phyloP scores from a whole-genome alignment of 2,329 filamentous ascomycete genomes.

The Alternaria metachromatica region DNA sequence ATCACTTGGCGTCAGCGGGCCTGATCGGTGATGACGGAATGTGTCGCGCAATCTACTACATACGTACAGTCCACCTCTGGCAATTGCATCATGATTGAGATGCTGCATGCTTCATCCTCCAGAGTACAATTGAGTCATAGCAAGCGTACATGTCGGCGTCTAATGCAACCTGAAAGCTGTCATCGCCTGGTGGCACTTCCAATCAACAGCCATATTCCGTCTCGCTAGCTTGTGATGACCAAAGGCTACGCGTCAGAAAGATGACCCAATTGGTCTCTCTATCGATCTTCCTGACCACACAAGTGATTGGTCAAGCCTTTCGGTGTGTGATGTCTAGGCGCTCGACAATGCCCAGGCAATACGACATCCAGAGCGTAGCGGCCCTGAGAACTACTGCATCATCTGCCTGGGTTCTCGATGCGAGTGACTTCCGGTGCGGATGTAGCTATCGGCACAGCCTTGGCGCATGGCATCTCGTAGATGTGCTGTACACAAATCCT shows the following conservation, averaged over 20 bases:
- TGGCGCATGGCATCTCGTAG: background rate
- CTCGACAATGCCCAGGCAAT: background rate
- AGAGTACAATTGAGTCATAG: background rate
- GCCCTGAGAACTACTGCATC: background rate
- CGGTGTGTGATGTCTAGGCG: background rate
- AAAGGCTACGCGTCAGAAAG: background rate
- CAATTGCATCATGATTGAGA: background rate
- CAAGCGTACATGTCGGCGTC: background rate
- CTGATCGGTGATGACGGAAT: background rate
- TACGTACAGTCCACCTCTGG: background rate
- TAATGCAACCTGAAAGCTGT: background rate
- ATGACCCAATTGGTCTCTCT: accelerated
- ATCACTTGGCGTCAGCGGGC: background rate
- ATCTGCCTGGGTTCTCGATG: background rate
- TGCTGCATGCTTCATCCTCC: background rate
- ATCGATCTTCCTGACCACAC: background rate
- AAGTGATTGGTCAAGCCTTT: background rate
- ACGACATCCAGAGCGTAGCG: background rate
- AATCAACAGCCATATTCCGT: background rate
- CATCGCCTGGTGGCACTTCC: background rate
- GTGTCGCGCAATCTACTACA: background rate
- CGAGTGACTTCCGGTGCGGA: background rate
- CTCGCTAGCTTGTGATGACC: background rate
- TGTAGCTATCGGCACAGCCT: background rate
- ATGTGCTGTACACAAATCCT: background rate